A percentile compares a stretch with the other conserved stretches of the same genome.
phyloP scores from a whole-genome alignment of 371 early-diverging fungal species.

The Parasitella parasitica region DNA sequence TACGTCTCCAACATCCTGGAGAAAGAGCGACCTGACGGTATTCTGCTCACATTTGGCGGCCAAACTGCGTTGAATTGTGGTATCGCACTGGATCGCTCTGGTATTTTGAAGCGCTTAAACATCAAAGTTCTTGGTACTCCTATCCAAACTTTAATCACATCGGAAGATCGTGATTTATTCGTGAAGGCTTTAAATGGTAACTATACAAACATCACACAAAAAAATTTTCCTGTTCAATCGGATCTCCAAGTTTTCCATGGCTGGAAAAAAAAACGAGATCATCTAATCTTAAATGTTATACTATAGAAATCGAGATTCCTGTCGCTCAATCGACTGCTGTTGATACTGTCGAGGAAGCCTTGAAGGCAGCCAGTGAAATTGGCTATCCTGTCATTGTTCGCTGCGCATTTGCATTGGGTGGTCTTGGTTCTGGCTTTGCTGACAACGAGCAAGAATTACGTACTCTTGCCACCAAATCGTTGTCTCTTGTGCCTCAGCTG shows the following conservation, averaged over 20 bases:
- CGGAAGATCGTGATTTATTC: constrained; percentile 94
- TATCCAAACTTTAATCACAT: constrained; percentile 83
- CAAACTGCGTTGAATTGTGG: constrained; percentile 94
- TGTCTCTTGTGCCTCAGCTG: constrained; percentile 83
- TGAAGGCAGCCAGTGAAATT: constrained; percentile 80
- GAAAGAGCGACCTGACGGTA: constrained; percentile 93
- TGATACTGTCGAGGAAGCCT: constrained; percentile 76
- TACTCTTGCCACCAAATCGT: constrained; percentile 74
- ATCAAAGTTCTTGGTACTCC: constrained; percentile 94
- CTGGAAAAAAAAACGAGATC: constrained; percentile 19
- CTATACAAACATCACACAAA: not conserved
- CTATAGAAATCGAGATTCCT: constrained; percentile 76
- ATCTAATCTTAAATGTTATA: constrained; percentile 13
- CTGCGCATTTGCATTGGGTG: constrained; percentile 93
- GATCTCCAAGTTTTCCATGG: constrained; percentile 3
- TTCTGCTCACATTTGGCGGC: constrained; percentile 92
- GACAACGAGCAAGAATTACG: constrained; percentile 71
- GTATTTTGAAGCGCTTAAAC: constrained; percentile 70
- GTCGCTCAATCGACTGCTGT: constrained; percentile 88
- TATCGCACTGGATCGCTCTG: constrained; percentile 79
- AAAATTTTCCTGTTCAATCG: not conserved
- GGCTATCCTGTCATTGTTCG: constrained; percentile 93
- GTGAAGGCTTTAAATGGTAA: constrained; percentile 80
- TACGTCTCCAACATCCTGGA: constrained; percentile 86
- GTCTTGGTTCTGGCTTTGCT: constrained; percentile 96